Percentiles rank a stretch among this genome's conserved stretches.
Conservation (phyloP, 2,329 filamentous ascomycete genomes). For the Furcasterigmium furcatum region DNA sequence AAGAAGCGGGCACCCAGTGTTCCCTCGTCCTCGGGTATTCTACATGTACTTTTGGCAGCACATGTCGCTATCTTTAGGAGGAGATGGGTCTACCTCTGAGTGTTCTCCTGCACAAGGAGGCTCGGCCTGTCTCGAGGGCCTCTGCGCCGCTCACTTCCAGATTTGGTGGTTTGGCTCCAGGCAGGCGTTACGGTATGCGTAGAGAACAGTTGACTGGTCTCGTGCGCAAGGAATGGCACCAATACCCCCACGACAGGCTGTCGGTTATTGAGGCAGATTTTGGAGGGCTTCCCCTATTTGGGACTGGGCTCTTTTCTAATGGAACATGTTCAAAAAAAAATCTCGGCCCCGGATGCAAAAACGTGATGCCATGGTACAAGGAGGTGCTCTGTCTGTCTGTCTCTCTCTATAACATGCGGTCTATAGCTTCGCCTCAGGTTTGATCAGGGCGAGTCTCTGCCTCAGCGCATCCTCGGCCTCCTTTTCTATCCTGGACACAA, state of each 20-base stretch:
- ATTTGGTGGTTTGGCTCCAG: constrained; percentile 2
- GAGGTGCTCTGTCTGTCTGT: too few species aligned
- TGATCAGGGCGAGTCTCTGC: constrained; percentile 54
- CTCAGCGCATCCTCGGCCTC: constrained; percentile 68
- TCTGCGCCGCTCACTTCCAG: background rate
- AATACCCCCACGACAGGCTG: constrained; percentile 3
- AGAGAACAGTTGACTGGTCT: background rate
- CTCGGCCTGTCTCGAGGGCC: background rate
- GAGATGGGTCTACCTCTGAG: background rate
- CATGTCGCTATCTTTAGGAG: background rate
- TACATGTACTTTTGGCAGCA: background rate
- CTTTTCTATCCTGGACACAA: constrained; percentile 71
- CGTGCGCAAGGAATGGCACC: constrained; percentile 3
- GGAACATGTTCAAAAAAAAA: constrained; percentile 1
- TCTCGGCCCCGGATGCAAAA: background rate
- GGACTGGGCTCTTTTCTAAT: background rate
- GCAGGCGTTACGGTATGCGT: constrained; percentile 5
- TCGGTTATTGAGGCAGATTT: constrained; percentile 2
- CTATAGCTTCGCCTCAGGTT: constrained; percentile 57
- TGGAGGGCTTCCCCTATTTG: background rate
- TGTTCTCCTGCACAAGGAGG: background rate
- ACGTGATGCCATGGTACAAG: background rate
- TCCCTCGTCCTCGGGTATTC: background rate
- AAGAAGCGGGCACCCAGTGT: too few species aligned
- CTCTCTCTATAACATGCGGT: background rate